phyloP scores from a whole-genome alignment of 23 red algal genomes.

The Chondrus crispus region DNA sequence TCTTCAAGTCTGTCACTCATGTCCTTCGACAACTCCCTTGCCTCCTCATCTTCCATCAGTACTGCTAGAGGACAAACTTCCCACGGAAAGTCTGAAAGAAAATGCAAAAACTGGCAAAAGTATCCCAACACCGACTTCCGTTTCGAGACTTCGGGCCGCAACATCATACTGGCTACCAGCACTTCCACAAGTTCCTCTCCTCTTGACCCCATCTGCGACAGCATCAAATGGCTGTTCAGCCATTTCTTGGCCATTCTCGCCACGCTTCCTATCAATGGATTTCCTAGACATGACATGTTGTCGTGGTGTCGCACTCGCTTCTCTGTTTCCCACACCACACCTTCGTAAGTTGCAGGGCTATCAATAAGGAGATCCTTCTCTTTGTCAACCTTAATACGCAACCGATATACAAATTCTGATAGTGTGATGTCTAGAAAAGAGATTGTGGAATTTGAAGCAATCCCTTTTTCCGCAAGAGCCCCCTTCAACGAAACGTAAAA shows the following conservation, averaged over 20 bases:
- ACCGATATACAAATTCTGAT: slow-evolving; percentile 44
- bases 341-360: not conserved
- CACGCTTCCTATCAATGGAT: slow-evolving; percentile 16
- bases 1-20: not conserved
- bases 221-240: slow-evolving; percentile 70
- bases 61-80: slow-evolving; percentile 60
- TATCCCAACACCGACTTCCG: slow-evolving; percentile 32
- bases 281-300: slow-evolving; percentile 28
- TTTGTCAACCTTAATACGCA: slow-evolving; percentile 43
- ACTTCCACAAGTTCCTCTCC: slow-evolving; percentile 70
- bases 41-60: slow-evolving; percentile 1
- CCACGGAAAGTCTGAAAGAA: slow-evolving; percentile 70
- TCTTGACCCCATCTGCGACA: slow-evolving; percentile 49
- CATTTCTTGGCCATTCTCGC: slow-evolving; percentile 70
- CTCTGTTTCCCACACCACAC: slow-evolving; percentile 44
- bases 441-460: slow-evolving; percentile 35
- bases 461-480: slow-evolving; percentile 37
- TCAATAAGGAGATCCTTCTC: slow-evolving; percentile 22
- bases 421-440: slow-evolving; percentile 51
- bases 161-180: slow-evolving; percentile 55
- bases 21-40: not conserved
- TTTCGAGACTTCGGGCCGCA: not conserved
- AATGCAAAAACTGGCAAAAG: slow-evolving; percentile 71
- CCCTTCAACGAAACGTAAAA: slow-evolving; percentile 53
- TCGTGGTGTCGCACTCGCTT: slow-evolving; percentile 37